These are phyloP conservation scores for Salvia hispanica DNA, from an alignment of 257 asterid genomes.

Conservation along the genomic window DNA sequence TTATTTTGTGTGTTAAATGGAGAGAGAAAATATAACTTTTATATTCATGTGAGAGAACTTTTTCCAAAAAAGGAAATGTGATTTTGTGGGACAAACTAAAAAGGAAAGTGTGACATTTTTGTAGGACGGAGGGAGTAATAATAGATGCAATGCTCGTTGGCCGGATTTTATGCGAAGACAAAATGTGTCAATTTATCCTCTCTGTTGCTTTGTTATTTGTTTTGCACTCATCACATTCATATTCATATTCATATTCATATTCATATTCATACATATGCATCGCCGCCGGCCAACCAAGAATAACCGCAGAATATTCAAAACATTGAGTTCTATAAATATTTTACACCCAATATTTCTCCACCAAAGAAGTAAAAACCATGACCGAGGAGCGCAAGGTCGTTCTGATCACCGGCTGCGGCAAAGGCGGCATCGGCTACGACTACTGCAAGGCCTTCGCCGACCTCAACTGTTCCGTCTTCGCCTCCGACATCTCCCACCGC, in stretches of 20 bases:
- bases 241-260: not conserved
- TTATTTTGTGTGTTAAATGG: too few relatives aligned
- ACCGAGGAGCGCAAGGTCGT: slow-evolving; percentile 46
- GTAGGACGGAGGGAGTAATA: too few relatives aligned
- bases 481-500: slow-evolving; percentile 50
- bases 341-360: too few relatives aligned
- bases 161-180: not conserved
- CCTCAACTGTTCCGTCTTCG: slow-evolving; percentile 60
- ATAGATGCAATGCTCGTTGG: not conserved
- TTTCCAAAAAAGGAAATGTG: too few relatives aligned
- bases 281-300: slow-evolving; percentile 13
- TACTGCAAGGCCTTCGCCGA: slow-evolving; percentile 75
- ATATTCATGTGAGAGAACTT: too few relatives aligned
- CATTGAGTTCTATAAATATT: not conserved
- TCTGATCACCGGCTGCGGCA: slow-evolving; percentile 74
- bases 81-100: too few relatives aligned
- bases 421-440: slow-evolving; percentile 83
- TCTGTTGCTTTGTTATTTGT: not conserved
- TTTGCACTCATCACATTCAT: not conserved
- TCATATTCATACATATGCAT: not conserved
- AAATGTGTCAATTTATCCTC: slow-evolving; percentile 11
- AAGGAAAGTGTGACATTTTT: too few relatives aligned
- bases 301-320: slow-evolving; percentile 14
- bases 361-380: too few relatives aligned
- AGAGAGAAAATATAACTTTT: too few relatives aligned